Percentiles rank a stretch among this genome's conserved stretches.
These are phyloP conservation scores for Neurospora pannonica DNA, from an alignment of 495 filamentous ascomycete species.

Conservation along the genomic window DNA sequence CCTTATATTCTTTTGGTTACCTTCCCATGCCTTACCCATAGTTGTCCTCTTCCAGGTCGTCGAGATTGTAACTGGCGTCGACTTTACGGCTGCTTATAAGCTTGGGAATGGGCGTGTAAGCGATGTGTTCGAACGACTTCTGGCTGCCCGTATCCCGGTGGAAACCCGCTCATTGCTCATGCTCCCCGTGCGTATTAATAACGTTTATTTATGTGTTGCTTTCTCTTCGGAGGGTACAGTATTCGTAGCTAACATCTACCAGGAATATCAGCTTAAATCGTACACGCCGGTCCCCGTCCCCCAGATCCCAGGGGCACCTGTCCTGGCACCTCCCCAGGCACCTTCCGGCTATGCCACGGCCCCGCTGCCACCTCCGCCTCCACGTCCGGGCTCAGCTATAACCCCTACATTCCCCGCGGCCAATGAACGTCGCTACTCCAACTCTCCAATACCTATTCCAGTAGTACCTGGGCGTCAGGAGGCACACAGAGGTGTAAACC, in stretches of 20 bases:
- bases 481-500: background rate
- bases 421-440: background rate
- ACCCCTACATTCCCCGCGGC: background rate
- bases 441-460: constrained; percentile 9
- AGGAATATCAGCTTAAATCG: background rate
- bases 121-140: constrained; percentile 5
- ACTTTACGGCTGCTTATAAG: constrained; percentile 8
- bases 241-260: background rate
- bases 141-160: constrained; percentile 2
- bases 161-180: constrained; percentile 3
- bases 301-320: background rate
- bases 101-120: constrained; percentile 9
- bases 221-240: background rate
- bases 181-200: constrained; percentile 3
- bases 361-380: background rate
- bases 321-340: background rate
- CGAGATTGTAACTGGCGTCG: constrained; percentile 3
- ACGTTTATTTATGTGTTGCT: background rate
- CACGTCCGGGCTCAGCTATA: background rate
- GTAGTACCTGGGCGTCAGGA: background rate
- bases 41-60: constrained; percentile 4
- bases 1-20: background rate
- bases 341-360: background rate
- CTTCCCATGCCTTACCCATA: constrained; percentile 1
- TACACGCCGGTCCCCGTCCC: constrained; percentile 4